phyloP scores from a whole-genome alignment of 768 basidiomycete genomes.

The Lentinula edodes region DNA sequence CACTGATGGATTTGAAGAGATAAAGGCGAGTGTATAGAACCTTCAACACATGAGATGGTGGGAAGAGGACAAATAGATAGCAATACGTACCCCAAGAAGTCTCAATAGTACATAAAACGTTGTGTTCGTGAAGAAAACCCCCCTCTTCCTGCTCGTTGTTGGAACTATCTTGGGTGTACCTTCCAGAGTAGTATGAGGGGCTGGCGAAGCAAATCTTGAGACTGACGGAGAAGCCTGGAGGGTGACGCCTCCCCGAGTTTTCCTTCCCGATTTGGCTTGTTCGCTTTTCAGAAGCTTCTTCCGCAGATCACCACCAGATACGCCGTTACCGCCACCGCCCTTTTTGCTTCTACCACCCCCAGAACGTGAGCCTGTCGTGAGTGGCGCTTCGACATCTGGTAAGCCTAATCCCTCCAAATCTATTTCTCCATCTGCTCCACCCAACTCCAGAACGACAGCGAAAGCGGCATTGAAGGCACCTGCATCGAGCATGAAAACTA shows the following conservation, averaged over 20 bases:
- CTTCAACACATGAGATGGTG: slow-evolving; percentile 21
- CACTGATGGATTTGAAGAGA: slow-evolving; percentile 70
- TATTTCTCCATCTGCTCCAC: slow-evolving; percentile 38
- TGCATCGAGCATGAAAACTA: slow-evolving; percentile 73
- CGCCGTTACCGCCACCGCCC: slow-evolving; percentile 14
- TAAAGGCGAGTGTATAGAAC: slow-evolving; percentile 75
- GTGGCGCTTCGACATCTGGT: slow-evolving; percentile 29
- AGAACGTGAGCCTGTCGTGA: slow-evolving; percentile 28
- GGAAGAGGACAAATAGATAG: neutral
- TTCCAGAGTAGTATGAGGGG: slow-evolving; percentile 27
- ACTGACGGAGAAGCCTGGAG: slow-evolving; percentile 37
- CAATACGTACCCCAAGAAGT: slow-evolving; percentile 68
- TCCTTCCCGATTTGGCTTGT: slow-evolving; percentile 66
- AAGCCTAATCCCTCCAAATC: slow-evolving; percentile 23
- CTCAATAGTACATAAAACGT: slow-evolving; percentile 83
- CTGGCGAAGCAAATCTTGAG: slow-evolving; percentile 63
- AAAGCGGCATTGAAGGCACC: slow-evolving; percentile 68
- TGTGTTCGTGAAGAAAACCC: slow-evolving; percentile 84
- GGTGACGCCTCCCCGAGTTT: slow-evolving; percentile 50
- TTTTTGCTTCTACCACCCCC: slow-evolving; percentile 25
- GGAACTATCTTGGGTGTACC: slow-evolving; percentile 16
- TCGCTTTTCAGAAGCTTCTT: slow-evolving; percentile 81
- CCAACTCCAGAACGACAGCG: slow-evolving; percentile 50
- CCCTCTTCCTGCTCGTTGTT: slow-evolving; percentile 33
- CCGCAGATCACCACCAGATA: slow-evolving; percentile 56